Base-by-base conservation (phyloP, 2,329 filamentous ascomycete species). In the Aspergillus nomiae region DNA sequence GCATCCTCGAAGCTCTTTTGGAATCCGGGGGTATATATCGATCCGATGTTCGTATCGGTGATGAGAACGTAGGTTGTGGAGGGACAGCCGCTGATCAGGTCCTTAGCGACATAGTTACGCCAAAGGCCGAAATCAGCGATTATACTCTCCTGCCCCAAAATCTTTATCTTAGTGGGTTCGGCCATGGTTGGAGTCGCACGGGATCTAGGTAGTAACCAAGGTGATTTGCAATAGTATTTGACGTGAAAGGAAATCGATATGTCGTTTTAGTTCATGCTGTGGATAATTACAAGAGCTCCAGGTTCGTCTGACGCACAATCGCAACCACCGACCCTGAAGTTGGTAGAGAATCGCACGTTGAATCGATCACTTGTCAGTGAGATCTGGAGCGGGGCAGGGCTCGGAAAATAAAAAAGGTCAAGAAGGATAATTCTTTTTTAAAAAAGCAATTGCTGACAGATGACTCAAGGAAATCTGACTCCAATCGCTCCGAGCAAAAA, bases 61-160 rank as follows among this genome's bases (percentile, higher is more conserved):
- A 99, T 92, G 65, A 99, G 89, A 63, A 98, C 90, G 77, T 98
- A 99, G 65, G 94, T 98, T 21, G 93, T 96, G 24, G 94, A 95
- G 57, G 86, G 80, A 64, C 95, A 84, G 75, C 90, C 91, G 60
- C 85, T 80, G 66, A 98, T 83, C 61, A 99, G 85, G 79, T 99
- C 94, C 69, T 89, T 81, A 59, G 89, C 88, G 66, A 98, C 89
- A 76, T 91, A 95, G 74, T 86, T 86, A 67, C 90, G 87, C 92
- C 94, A 97, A 61, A 99, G 87, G 68, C 90, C 92, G 76, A 96
- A 92, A 76, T 97, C 92, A 73, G 97, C 90, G 67, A 97, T 85
- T 71, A 99, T 98, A 73, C 90, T 90, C 70, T 97, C 92, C 73
- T 92, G 91, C 69, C 93, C 93, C 63, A 99, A 83, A 70, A 99